These are phyloP conservation scores for Mycena polygramma DNA, from an alignment of 768 basidiomycete genomes.

Conservation along the genomic window DNA sequence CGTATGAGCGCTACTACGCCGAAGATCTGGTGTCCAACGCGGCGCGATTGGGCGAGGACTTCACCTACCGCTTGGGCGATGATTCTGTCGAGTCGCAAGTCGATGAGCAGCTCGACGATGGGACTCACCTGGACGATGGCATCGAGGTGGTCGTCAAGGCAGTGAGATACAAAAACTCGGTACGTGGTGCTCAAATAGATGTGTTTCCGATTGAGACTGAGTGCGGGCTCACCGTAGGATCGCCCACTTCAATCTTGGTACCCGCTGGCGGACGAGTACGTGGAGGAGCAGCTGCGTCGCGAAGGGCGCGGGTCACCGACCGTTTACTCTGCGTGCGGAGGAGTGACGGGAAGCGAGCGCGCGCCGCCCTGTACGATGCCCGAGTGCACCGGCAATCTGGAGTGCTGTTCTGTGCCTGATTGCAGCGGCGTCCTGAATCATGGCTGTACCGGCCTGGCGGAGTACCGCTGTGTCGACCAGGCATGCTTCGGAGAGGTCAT, in stretches of 20 bases:
- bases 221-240: not conserved
- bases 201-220: too few relatives aligned
- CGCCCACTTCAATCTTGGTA: not conserved
- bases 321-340: not conserved
- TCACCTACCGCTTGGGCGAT: not conserved
- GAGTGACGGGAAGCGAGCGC: too few relatives aligned
- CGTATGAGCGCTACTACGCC: too few relatives aligned
- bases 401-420: not conserved
- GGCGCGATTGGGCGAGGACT: not conserved
- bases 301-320: not conserved
- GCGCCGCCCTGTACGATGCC: too few relatives aligned
- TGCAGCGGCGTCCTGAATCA: not conserved
- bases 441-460: not conserved
- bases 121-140: not conserved
- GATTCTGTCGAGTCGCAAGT: not conserved
- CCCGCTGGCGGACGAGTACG: not conserved
- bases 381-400: too few relatives aligned
- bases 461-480: slow-evolving; percentile 11
- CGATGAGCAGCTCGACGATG: not conserved
- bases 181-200: not conserved
- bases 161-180: not conserved
- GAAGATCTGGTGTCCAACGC: not conserved
- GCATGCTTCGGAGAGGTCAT: slow-evolving; percentile 6
- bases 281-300: not conserved
- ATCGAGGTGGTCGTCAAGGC: not conserved